Percentiles rank a stretch among this genome's conserved stretches.
Evolutionary conservation across 345 rosid species (phyloP).

Genomic region (Balakata baccata): DNA sequence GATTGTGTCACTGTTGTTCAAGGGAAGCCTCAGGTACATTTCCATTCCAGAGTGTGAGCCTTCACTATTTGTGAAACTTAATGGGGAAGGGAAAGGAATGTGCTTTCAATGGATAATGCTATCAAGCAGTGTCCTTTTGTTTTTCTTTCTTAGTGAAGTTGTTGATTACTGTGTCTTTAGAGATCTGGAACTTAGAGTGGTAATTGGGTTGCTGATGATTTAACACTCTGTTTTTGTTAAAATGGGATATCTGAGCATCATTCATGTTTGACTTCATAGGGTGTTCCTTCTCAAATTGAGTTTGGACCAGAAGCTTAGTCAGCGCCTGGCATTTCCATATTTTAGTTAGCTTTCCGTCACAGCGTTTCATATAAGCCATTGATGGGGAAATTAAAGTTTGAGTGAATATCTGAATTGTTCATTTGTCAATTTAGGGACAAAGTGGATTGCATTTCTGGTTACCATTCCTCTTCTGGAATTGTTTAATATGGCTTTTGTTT

Average conservation of each 20-base stretch:
- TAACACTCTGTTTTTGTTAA: not conserved
- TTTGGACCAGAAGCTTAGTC: constrained; percentile 26
- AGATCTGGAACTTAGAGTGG: constrained; percentile 50
- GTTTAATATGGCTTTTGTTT: not conserved
- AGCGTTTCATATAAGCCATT: not conserved
- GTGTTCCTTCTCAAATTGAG: constrained; percentile 15
- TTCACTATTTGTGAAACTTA: constrained; percentile 1
- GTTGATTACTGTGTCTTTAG: constrained; percentile 11
- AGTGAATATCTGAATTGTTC: constrained; percentile 13
- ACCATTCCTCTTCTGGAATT: constrained; percentile 15
- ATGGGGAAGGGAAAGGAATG: not conserved
- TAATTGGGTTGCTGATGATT: not conserved
- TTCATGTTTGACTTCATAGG: constrained; percentile 30
- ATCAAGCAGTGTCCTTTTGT: not conserved
- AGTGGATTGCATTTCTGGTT: constrained; percentile 9
- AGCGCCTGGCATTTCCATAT: constrained; percentile 21
- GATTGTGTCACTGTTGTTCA: constrained; percentile 85
- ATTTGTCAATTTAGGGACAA: constrained; percentile 1
- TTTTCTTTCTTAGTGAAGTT: constrained; percentile 10
- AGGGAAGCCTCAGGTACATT: constrained; percentile 85
- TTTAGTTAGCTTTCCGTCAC: constrained; percentile 12
- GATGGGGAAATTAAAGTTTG: constrained; percentile 15
- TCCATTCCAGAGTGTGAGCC: constrained; percentile 19
- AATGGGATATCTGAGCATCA: constrained; percentile 14
- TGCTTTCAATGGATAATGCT: not conserved